Evolutionary conservation across 371 early-diverging fungal genomes (phyloP).

Genomic region (Coemansia sp.): DNA sequence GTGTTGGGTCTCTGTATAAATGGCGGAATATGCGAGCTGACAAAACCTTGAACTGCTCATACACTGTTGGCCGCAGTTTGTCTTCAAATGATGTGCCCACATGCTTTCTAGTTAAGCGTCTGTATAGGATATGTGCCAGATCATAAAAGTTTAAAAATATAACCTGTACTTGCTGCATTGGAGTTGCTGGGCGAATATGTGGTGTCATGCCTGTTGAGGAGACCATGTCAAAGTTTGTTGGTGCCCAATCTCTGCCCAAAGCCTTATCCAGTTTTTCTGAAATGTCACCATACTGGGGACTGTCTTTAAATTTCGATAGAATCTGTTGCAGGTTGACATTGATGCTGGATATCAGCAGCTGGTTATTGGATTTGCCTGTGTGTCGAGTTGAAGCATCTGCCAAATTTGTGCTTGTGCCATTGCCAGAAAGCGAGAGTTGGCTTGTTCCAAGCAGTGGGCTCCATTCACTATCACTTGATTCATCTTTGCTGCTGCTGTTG

Average conservation of each 20-base stretch:
- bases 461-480: conserved; percentile 33
- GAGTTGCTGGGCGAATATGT: conserved; percentile 34
- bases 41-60: conserved; percentile 78
- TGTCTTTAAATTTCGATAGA: conserved; percentile 19
- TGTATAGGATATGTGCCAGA: conserved; percentile 14
- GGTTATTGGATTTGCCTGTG: background rate
- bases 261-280: conserved; percentile 12
- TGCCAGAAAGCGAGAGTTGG: background rate
- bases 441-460: conserved; percentile 16
- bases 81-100: conserved; percentile 44
- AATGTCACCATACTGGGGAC: conserved; percentile 7
- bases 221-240: conserved; percentile 32
- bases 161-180: conserved; percentile 31
- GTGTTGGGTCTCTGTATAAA: conserved; percentile 81
- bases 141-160: conserved; percentile 40
- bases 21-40: conserved; percentile 83
- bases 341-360: conserved; percentile 22
- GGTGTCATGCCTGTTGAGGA: conserved; percentile 29
- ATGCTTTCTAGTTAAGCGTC: conserved; percentile 33
- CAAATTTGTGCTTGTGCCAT: background rate
- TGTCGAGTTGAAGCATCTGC: too few species aligned
- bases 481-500: background rate
- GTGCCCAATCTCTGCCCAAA: conserved; percentile 24
- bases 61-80: conserved; percentile 60
- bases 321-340: conserved; percentile 22